phyloP scores from a whole-genome alignment of 1,284 basidiomycete genomes.

The Tilletia setariae region DNA sequence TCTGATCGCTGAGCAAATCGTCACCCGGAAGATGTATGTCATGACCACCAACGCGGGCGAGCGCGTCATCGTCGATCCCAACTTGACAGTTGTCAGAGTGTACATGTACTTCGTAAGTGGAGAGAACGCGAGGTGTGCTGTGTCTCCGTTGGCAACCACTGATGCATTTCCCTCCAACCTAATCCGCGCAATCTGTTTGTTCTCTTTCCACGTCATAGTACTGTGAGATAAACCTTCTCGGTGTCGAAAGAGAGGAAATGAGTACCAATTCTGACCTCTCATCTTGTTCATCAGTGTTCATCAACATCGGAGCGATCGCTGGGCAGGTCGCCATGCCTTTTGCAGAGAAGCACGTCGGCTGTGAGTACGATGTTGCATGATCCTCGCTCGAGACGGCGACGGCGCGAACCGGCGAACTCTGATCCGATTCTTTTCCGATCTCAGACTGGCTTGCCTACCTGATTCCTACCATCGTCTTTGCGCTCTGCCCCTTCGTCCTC shows the following conservation, averaged over 20 bases:
- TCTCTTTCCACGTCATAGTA: no score
- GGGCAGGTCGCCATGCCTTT: conserved; percentile 56
- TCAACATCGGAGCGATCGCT: conserved; percentile 50
- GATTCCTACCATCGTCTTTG: conserved; percentile 58
- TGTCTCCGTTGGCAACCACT: no score
- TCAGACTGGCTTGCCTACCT: conserved; percentile 53
- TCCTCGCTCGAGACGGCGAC: neutral
- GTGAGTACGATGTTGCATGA: neutral
- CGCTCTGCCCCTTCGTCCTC: conserved; percentile 65
- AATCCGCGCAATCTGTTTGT: no score
- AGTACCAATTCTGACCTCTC: neutral
- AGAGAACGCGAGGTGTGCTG: no score
- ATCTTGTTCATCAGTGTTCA: conserved; percentile 65
- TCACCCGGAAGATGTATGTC: conserved; percentile 35
- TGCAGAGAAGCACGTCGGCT: conserved; percentile 56
- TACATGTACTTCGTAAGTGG: conserved; percentile 45
- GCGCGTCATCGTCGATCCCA: conserved; percentile 76
- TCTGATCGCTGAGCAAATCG: conserved; percentile 58
- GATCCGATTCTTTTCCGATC: neutral
- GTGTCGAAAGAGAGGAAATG: neutral
- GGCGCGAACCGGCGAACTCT: no score
- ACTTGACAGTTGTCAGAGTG: conserved; percentile 60
- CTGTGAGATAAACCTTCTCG: no score
- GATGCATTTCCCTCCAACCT: no score
- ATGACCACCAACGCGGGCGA: conserved; percentile 63